A percentile compares a stretch with the other conserved stretches of the same genome.
These are phyloP conservation scores for Oryza glumipatula DNA, from an alignment of 176 grass and related monocot species.

Conservation along the genomic window DNA sequence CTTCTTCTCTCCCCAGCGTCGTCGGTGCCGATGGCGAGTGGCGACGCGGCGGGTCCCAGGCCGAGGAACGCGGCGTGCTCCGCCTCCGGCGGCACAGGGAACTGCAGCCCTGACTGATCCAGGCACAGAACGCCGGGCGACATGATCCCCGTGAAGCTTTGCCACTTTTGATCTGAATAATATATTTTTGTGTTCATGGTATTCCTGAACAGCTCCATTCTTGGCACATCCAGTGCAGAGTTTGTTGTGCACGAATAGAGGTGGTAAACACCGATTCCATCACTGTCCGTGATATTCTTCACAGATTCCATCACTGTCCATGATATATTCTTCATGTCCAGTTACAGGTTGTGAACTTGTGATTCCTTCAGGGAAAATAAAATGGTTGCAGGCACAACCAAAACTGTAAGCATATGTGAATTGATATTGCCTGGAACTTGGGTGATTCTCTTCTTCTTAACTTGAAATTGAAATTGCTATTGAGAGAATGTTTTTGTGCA, in stretches of 20 bases:
- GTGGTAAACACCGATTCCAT: background rate
- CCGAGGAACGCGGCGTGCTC: too few species aligned
- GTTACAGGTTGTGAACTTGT: background rate
- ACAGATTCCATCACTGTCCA: background rate
- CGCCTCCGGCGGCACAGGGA: too few species aligned
- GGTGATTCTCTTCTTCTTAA: background rate
- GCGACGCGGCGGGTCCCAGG: too few species aligned
- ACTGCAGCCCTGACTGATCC: too few species aligned
- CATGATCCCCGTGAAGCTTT: too few species aligned
- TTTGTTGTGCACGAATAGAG: background rate
- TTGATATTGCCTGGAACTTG: background rate
- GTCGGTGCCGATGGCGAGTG: too few species aligned
- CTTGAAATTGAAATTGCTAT: background rate
- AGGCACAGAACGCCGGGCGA: too few species aligned
- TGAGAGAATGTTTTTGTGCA: background rate
- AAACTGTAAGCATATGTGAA: background rate
- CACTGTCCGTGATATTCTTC: background rate
- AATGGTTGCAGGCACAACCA: background rate
- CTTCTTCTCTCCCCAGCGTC: too few species aligned
- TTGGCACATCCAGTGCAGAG: background rate
- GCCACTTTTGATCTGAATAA: background rate
- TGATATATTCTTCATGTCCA: background rate
- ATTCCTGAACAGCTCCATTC: background rate
- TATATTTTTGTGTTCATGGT: background rate
- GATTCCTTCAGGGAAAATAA: background rate